These are phyloP conservation scores for Termitomyces sp. DNA, from an alignment of 768 basidiomycete species.

Conservation along the genomic window DNA sequence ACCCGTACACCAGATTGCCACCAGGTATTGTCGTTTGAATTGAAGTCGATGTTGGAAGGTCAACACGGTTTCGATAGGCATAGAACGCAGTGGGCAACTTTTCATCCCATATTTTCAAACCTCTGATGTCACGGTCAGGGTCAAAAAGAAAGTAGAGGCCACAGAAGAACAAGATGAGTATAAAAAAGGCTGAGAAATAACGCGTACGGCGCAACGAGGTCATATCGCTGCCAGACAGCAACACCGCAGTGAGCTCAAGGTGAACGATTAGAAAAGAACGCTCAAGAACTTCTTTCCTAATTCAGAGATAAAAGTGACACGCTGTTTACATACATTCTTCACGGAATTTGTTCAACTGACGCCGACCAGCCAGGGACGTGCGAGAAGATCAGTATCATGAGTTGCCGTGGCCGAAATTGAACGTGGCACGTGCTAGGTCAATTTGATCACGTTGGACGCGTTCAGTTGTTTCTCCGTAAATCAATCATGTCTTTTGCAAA, in stretches of 20 bases:
- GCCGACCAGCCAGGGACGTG: neutral
- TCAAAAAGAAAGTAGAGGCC: neutral
- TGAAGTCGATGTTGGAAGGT: neutral
- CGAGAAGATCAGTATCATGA: neutral
- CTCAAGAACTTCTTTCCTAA: neutral
- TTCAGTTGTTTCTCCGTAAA: neutral
- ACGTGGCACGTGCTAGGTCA: neutral
- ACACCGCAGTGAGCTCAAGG: neutral
- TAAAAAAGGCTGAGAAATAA: neutral
- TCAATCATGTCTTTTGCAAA: slow-evolving; percentile 20
- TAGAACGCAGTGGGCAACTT: neutral
- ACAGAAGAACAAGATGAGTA: slow-evolving; percentile 2
- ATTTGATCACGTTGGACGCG: neutral
- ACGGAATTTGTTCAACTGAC: neutral
- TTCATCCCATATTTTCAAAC: neutral
- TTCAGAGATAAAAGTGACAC: neutral
- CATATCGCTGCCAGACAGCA: neutral
- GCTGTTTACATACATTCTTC: slow-evolving; percentile 1
- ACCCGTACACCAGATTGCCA: slow-evolving; percentile 49
- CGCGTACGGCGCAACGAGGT: slow-evolving; percentile 7
- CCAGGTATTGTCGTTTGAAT: slow-evolving; percentile 23
- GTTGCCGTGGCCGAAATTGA: neutral
- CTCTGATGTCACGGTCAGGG: neutral
- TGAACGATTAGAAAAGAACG: neutral
- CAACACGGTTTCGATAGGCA: neutral